Evolutionary conservation across 2,329 filamentous ascomycete species (phyloP).

Genomic region (Scedosporium minutisporum): DNA sequence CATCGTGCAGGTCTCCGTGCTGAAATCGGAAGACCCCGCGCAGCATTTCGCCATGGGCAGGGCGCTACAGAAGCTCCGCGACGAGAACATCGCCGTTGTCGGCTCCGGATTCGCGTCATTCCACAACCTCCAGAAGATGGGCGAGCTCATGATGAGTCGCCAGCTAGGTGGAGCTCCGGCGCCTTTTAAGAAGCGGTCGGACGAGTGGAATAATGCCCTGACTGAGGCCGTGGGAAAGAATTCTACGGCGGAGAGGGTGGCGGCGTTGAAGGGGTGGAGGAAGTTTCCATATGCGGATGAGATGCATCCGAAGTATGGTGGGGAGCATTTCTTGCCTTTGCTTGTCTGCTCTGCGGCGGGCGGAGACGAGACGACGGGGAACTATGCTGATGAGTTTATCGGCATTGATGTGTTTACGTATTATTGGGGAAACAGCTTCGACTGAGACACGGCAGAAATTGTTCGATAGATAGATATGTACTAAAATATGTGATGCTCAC

Average conservation of each 20-base stretch:
- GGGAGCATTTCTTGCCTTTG: conserved; percentile 51
- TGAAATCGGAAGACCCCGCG: conserved; percentile 38
- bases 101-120: conserved; percentile 52
- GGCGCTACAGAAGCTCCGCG: conserved; percentile 39
- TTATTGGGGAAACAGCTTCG: conserved; percentile 36
- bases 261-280: conserved; percentile 36
- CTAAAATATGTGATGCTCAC: too few relatives aligned
- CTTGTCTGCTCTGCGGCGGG: conserved; percentile 45
- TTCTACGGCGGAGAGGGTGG: conserved; percentile 24
- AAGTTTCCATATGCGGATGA: conserved; percentile 35
- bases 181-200: conserved; percentile 17
- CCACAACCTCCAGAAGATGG: conserved; percentile 43
- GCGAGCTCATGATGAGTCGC: conserved; percentile 19
- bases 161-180: conserved; percentile 8
- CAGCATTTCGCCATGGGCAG: conserved; percentile 41
- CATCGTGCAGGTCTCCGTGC: conserved; percentile 47
- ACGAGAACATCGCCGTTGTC: conserved; percentile 45
- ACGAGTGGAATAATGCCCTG: conserved; percentile 37
- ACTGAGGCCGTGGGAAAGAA: conserved; percentile 27
- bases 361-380: conserved; percentile 30
- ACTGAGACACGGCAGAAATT: background rate
- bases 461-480: too few relatives aligned
- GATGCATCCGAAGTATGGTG: conserved; percentile 43
- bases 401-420: conserved; percentile 44
- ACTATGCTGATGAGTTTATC: conserved; percentile 38